Evolutionary conservation across 2,329 filamentous ascomycete species (phyloP).

Genomic region (Claviceps purpurea): DNA sequence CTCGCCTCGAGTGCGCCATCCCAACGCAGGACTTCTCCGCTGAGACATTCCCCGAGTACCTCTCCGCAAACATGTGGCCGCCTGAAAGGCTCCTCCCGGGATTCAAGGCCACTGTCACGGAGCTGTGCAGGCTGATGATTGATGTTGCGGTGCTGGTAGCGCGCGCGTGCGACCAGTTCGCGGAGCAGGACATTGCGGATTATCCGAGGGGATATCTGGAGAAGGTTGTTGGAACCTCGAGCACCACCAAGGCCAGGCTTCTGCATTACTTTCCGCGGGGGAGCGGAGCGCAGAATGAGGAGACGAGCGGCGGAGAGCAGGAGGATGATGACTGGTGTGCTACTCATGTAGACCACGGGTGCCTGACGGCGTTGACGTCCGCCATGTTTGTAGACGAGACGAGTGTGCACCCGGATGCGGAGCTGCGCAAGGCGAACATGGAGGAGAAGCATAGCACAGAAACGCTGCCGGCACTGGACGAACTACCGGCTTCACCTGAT

Average conservation of each 20-base stretch:
- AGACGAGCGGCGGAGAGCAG: not conserved
- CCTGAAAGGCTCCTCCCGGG: conserved; percentile 52
- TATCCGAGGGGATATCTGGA: conserved; percentile 75
- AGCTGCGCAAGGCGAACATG: not conserved
- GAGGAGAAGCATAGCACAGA: not conserved
- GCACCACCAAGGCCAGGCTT: conserved; percentile 79
- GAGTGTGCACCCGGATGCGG: conserved; percentile 2
- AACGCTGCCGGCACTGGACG: conserved; percentile 42
- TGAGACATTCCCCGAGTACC: conserved; percentile 71
- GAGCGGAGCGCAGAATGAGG: not conserved
- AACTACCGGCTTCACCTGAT: conserved; percentile 67
- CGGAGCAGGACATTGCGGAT: conserved; percentile 59
- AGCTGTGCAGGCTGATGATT: conserved; percentile 73
- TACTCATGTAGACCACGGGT: conserved; percentile 81
- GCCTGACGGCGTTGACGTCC: conserved; percentile 82
- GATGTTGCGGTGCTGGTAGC: conserved; percentile 83
- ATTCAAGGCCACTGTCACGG: conserved; percentile 59
- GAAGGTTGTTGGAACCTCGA: conserved; percentile 70
- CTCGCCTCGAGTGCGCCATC: conserved; percentile 44
- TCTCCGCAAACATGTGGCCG: conserved; percentile 85
- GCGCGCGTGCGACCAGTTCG: conserved; percentile 78
- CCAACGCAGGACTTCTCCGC: conserved; percentile 45
- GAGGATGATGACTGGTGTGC: conserved; percentile 87
- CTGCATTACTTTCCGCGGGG: conserved; percentile 80
- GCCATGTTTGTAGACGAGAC: conserved; percentile 91